phyloP scores from a whole-genome alignment of 306 rosid species.

The Prunus davidiana region DNA sequence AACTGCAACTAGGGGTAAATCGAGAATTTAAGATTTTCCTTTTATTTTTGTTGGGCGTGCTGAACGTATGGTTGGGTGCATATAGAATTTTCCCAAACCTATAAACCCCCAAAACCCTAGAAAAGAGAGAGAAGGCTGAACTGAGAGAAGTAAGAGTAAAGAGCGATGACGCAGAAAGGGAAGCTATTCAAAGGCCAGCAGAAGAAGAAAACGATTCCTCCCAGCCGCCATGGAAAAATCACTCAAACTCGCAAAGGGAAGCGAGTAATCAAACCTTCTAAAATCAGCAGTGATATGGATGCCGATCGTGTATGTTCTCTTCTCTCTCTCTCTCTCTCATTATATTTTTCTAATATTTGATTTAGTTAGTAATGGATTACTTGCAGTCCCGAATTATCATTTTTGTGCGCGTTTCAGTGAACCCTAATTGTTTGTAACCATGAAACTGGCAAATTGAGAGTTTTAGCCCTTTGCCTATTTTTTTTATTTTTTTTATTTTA shows the following conservation, averaged over 20 bases:
- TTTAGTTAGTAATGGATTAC: not conserved
- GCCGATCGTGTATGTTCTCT: conserved; percentile 63
- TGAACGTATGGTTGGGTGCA: too few species aligned
- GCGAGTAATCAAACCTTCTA: conserved; percentile 69
- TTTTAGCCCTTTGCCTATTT: not conserved
- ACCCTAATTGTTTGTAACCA: not conserved
- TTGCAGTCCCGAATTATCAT: not conserved
- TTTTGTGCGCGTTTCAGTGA: not conserved
- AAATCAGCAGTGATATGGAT: conserved; percentile 71
- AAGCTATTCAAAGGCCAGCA: conserved; percentile 68
- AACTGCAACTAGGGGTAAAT: too few species aligned
- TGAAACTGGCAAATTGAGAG: not conserved
- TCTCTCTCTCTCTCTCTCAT: not conserved
- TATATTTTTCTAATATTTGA: not conserved
- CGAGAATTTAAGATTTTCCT: too few species aligned
- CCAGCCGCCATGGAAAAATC: conserved; percentile 77
- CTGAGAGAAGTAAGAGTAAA: not conserved
- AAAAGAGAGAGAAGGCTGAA: not conserved
- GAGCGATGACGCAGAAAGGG: conserved; percentile 70
- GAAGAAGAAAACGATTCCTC: conserved; percentile 71
- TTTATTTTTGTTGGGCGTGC: too few species aligned
- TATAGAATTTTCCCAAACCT: not conserved
- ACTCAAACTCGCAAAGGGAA: conserved; percentile 71
- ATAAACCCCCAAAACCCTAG: conserved; percentile 6
- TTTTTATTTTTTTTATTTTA: not conserved